phyloP scores from a whole-genome alignment of 148 eudicot genomes.

The Mesembryanthemum crystallinum region DNA sequence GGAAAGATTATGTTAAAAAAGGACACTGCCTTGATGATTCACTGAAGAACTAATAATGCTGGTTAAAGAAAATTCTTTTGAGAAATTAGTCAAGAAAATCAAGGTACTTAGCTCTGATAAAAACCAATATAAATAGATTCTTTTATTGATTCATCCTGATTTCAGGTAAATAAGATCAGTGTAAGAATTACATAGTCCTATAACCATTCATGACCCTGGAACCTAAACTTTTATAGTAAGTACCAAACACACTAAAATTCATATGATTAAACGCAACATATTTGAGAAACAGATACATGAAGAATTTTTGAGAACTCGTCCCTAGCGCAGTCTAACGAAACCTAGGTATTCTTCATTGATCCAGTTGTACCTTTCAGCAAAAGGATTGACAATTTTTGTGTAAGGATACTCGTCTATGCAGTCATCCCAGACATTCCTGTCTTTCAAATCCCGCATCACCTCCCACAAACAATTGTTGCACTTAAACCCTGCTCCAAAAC shows the following conservation, averaged over 20 bases:
- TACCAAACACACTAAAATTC: neutral
- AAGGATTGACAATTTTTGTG: conserved; percentile 42
- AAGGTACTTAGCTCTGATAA: neutral
- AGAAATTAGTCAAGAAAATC: neutral
- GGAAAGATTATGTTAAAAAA: neutral
- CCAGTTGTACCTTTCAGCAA: conserved; percentile 66
- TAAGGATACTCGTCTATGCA: conserved; percentile 56
- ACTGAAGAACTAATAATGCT: neutral
- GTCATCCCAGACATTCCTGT: conserved; percentile 72
- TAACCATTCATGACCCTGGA: conserved; percentile 16
- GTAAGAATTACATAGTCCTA: conserved; percentile 23
- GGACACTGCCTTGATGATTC: neutral
- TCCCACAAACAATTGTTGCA: conserved; percentile 91
- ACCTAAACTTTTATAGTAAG: conserved; percentile 15
- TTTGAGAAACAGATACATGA: neutral
- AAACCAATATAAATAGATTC: neutral
- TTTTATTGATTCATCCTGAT: conserved; percentile 8
- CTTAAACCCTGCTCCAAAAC: conserved; percentile 87
- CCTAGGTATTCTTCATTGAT: conserved; percentile 52
- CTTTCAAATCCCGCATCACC: conserved; percentile 68
- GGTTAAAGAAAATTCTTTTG: neutral
- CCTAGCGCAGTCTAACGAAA: conserved; percentile 40
- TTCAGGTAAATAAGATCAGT: conserved; percentile 22
- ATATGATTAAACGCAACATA: conserved; percentile 10
- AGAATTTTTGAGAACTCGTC: neutral